Base-by-base conservation (phyloP, 768 basidiomycete species). In the Agaricus subrufescens region DNA sequence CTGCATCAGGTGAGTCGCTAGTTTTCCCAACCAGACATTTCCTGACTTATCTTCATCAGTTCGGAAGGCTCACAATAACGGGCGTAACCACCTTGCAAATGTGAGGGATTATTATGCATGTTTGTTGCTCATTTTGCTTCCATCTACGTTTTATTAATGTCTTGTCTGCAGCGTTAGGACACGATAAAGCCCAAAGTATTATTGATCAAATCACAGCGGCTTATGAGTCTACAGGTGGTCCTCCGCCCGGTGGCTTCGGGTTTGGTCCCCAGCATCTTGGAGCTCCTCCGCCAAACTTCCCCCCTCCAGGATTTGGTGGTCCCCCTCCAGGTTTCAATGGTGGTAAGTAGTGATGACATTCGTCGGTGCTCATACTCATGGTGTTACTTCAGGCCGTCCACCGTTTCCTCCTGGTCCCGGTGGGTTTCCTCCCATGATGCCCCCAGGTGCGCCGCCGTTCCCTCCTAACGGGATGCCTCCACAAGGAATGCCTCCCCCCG, bases 101-200 rank as follows among this genome's bases (percentile, higher is more conserved):
- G 96, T 99, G 56, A 77, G 93, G 58, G 96, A 98, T 65, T 99
- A 98, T 70, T 99, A 97, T 73, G 92, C 94, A 11, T 94, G 94
- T 94, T 60, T 55, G 87, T 60, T 29, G 11, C 3, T 26, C 10
- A 19, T 15, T 34, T 39, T 8, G 19, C 39, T 30, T 52, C 29
- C 1, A 19, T 19, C 6, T 4, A 6, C n/a, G 12, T 25, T 23
- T 46, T 12, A 23, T 0, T 45, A 12, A 27, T 52, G 39, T 47
- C 44, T 56, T 55, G 63, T 44, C 58, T 49, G 23, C 50, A 91
- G 89, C 89, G 1, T 82, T 92, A 54, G 89, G 89, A 54, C 94
- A 98, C 72, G 95, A 98, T 80, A 96, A 96, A 71, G 95, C 96
- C 15, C 97, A 99, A 71, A 93, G 76, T 64, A 94, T 98, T 69